A percentile compares a stretch with the other conserved stretches of the same genome.
These are phyloP conservation scores for Hordeum marinum DNA, from an alignment of 176 grass and related monocot species.

Conservation along the genomic window DNA sequence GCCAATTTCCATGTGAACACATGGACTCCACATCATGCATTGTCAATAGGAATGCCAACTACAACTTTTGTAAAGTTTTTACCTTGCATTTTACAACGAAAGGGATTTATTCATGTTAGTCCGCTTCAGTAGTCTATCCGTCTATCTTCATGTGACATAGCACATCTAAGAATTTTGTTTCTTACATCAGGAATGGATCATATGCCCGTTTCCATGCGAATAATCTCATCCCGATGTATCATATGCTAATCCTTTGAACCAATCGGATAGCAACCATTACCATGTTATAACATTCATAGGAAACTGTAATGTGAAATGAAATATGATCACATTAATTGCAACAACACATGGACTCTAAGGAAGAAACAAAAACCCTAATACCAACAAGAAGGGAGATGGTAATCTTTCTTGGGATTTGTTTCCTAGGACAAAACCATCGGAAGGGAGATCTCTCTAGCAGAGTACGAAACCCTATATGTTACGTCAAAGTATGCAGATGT, in stretches of 20 bases:
- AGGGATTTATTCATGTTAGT: not conserved
- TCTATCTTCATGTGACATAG: not conserved
- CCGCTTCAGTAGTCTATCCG: not conserved
- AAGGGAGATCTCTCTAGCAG: not conserved
- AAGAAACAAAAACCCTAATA: not conserved
- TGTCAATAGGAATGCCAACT: not conserved
- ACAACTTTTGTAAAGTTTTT: not conserved
- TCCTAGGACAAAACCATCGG: not conserved
- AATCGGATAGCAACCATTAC: not conserved
- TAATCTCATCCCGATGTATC: conserved; percentile 15
- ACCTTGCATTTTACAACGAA: not conserved
- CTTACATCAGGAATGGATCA: not conserved
- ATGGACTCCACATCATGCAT: too few species aligned
- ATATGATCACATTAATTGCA: not conserved
- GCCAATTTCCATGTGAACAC: too few species aligned
- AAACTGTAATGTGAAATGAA: too few species aligned
- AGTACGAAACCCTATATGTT: not conserved
- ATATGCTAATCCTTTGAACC: not conserved
- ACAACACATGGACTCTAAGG: not conserved
- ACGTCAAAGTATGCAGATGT: not conserved
- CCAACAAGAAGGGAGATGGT: not conserved
- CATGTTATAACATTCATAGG: too few species aligned
- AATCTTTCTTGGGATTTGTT: not conserved
- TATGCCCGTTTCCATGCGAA: not conserved
- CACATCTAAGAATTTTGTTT: not conserved